Base-by-base conservation (phyloP, 1,284 basidiomycete genomes). In the Paramarasmius palmivorus region DNA sequence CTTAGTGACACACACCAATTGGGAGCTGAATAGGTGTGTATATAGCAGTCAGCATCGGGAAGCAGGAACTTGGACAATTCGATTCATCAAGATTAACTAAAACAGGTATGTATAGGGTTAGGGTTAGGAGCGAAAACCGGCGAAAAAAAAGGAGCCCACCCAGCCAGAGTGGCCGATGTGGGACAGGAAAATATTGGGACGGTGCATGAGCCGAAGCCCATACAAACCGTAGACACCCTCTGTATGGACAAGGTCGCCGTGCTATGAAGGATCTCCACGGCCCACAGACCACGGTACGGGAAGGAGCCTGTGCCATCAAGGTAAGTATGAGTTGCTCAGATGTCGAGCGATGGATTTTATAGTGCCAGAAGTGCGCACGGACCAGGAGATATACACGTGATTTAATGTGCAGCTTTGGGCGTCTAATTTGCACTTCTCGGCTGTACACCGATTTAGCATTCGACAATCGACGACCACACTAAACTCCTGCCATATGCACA, bases 201-300 rank as follows among this genome's bases (percentile, higher is more conserved):
- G 71, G 69, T 75, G 71, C 73, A 76, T 71, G 70, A 71, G 66
- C 73, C 73, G 71, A 70, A 75, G 73, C 71, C 64, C 72, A 73
- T 74, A 75, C 73, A 75, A 75, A 69, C 70, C 69, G 61, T 62
- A 59, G 55, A 61, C 40, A 57, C 59, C 59, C 61, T 60, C 60
- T 65, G 63, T 47, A 51, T 53, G 73, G 72, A 74, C 73, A 74
- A 50, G 73, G 73, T 75, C 74, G 74, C 74, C 74, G 74, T 76
- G 74, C 74, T 75, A 75, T 76, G 74, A 68, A 69, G 66, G 68
- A 64, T 61, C 68, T 71, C 71, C 67, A 68, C 66, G 67, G 73
- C 73, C 73, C 73, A 73, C 67, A 69, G 29, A 46, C 44, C 44
- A 19, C 44, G 26, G 44, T 46, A 46, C 44, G 22, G 25, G 44